phyloP scores from a whole-genome alignment of 257 asterid genomes.

The Anisodus tanguticus region DNA sequence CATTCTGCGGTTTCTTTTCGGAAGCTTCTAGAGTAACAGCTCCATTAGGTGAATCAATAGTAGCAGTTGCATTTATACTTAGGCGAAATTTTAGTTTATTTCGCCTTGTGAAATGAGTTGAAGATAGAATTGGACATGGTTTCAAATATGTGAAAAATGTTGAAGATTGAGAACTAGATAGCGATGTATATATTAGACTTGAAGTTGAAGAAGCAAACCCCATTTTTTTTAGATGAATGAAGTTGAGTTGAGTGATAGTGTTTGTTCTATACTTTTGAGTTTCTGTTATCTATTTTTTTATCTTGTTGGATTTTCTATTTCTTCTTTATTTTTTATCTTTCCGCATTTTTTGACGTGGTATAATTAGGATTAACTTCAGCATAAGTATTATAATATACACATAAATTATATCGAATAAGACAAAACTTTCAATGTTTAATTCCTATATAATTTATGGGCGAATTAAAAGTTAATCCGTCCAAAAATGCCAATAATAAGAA shows the following conservation, averaged over 20 bases:
- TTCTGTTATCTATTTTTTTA: conserved; percentile 12
- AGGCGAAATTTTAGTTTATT: background rate
- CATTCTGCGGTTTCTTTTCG: conserved; percentile 13
- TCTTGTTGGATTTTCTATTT: background rate
- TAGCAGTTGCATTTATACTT: conserved; percentile 22
- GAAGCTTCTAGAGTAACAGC: background rate
- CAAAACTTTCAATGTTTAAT: no score
- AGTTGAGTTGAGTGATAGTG: background rate
- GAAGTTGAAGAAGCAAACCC: background rate
- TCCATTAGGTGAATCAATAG: conserved; percentile 23
- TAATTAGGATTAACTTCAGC: no score
- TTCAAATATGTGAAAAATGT: background rate
- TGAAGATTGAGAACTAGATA: background rate
- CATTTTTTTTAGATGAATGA: background rate
- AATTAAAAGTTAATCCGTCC: no score
- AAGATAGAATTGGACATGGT: conserved; percentile 5
- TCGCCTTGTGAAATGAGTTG: background rate
- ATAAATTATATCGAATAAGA: no score
- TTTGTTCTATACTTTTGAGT: background rate
- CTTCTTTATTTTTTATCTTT: background rate
- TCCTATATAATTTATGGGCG: no score
- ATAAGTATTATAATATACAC: no score
- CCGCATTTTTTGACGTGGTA: no score
- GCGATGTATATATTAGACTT: background rate
- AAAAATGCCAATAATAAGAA: background rate